A percentile compares a stretch with the other conserved stretches of the same genome.
Evolutionary conservation across 2,329 filamentous ascomycete genomes (phyloP).

Genomic region (Fusarium abutilonis): DNA sequence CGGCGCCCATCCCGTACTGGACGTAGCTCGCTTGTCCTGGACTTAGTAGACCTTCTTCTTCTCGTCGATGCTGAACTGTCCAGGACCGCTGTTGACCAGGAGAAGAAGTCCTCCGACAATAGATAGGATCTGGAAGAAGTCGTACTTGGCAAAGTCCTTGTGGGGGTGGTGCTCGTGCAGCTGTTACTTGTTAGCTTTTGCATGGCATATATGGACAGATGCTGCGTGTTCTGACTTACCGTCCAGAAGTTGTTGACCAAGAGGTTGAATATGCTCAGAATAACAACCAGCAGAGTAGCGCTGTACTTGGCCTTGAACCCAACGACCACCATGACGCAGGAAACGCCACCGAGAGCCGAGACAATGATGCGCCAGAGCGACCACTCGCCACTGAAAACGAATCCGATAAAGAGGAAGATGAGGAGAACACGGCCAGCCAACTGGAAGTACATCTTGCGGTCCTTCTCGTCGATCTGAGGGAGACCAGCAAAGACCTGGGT

Average conservation of each 20-base stretch:
- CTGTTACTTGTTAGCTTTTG: slow-evolving; percentile 55
- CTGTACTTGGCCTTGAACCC: slow-evolving; percentile 99
- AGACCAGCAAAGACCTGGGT: slow-evolving; percentile 95
- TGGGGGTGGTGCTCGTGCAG: slow-evolving; percentile 98
- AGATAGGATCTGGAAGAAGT: slow-evolving; percentile 99
- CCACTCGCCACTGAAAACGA: slow-evolving; percentile 96
- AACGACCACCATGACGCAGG: slow-evolving; percentile 98
- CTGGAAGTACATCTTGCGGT: slow-evolving; percentile 99
- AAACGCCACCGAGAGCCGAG: slow-evolving; percentile 84
- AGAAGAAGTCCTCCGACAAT: slow-evolving; percentile 97
- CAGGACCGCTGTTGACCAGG: slow-evolving; percentile 97
- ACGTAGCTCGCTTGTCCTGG: slow-evolving; percentile 12
- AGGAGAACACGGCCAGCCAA: slow-evolving; percentile 93
- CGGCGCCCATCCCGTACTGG: slow-evolving; percentile 20
- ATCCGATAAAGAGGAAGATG: slow-evolving; percentile 97
- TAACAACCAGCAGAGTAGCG: slow-evolving; percentile 91
- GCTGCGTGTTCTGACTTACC: slow-evolving; percentile 63
- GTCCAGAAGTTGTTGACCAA: slow-evolving; percentile 99
- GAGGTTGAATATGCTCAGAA: slow-evolving; percentile 95
- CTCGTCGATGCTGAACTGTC: slow-evolving; percentile 98
- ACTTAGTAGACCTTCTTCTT: slow-evolving; percentile 99
- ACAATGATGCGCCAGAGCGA: slow-evolving; percentile 87
- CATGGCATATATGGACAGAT: not conserved
- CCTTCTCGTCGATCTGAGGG: slow-evolving; percentile 96
- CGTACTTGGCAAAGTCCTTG: slow-evolving; percentile 99